Evolutionary conservation across 495 filamentous ascomycete genomes (phyloP).

Genomic region (Hypoxylon fuscum): DNA sequence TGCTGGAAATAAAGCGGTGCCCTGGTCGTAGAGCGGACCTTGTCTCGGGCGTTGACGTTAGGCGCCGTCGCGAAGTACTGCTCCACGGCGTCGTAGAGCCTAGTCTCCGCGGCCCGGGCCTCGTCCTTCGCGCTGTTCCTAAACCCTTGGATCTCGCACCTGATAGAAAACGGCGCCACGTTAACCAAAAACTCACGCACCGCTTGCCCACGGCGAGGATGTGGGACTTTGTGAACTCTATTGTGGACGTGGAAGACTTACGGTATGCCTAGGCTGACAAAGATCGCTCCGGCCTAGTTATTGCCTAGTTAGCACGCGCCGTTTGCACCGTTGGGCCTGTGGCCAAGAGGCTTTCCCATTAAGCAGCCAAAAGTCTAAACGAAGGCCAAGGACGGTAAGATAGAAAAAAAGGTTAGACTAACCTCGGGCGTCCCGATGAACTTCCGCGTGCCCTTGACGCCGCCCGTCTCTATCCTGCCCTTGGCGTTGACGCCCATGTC

Average conservation of each 20-base stretch:
- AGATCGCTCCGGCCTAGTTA: not conserved
- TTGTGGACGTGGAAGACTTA: not conserved
- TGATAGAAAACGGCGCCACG: too few relatives aligned
- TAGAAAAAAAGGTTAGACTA: constrained; percentile 22
- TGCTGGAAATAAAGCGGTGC: constrained; percentile 95
- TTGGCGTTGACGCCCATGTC: constrained; percentile 80
- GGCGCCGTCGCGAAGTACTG: constrained; percentile 70
- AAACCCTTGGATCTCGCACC: constrained; percentile 53
- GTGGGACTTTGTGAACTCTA: not conserved
- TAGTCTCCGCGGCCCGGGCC: constrained; percentile 41
- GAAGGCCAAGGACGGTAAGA: not conserved
- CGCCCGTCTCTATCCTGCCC: constrained; percentile 84
- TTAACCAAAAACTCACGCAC: not conserved
- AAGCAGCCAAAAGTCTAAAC: not conserved
- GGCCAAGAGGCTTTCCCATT: too few relatives aligned
- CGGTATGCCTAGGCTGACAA: constrained; percentile 1
- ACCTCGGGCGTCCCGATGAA: constrained; percentile 97
- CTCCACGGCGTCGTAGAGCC: constrained; percentile 73
- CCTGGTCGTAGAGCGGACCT: constrained; percentile 71
- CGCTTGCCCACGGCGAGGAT: not conserved
- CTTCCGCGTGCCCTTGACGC: constrained; percentile 86
- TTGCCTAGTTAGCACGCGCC: not conserved
- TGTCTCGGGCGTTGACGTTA: constrained; percentile 52
- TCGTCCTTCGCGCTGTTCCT: constrained; percentile 37
- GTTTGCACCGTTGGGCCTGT: not conserved